Conservation (phyloP, 768 basidiomycete genomes). For the Russula sp. region DNA sequence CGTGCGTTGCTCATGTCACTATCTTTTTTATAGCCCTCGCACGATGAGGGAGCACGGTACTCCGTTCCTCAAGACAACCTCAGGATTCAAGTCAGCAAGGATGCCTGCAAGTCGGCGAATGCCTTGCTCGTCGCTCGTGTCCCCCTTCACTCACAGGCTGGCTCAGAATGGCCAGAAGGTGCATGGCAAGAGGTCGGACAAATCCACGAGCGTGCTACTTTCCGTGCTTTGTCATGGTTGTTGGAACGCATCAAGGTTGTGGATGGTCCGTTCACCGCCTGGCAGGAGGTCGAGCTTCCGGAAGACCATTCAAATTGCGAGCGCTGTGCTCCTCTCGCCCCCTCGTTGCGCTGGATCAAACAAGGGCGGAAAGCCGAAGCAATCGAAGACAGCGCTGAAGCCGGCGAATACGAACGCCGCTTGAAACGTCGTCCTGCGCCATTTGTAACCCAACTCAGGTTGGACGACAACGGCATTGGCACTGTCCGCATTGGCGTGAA, state of each 20-base stretch:
- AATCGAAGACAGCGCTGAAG: constrained; percentile 80
- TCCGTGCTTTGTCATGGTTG: constrained; percentile 82
- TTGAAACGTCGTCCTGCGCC: constrained; percentile 83
- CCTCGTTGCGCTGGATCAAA: constrained; percentile 72
- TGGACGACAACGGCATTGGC: constrained; percentile 60
- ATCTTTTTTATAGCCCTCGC: constrained; percentile 11
- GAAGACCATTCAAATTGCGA: constrained; percentile 57
- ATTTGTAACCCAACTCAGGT: constrained; percentile 79
- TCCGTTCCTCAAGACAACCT: constrained; percentile 58
- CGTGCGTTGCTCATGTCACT: neutral
- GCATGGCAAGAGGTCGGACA: constrained; percentile 82
- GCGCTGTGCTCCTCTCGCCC: constrained; percentile 78
- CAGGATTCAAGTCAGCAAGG: constrained; percentile 49
- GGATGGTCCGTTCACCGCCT: constrained; percentile 58
- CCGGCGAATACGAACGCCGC: constrained; percentile 84
- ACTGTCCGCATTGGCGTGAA: constrained; percentile 84
- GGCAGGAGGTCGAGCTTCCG: constrained; percentile 57
- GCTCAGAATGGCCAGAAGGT: constrained; percentile 73
- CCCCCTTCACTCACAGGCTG: constrained; percentile 65
- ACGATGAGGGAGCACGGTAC: constrained; percentile 56
- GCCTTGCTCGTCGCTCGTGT: constrained; percentile 78
- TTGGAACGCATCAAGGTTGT: constrained; percentile 78
- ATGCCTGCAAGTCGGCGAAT: constrained; percentile 70
- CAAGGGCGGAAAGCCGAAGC: constrained; percentile 57
- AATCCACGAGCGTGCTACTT: constrained; percentile 77